Conservation (phyloP, 345 rosid genomes). For the Bruguiera gymnorhiza region DNA sequence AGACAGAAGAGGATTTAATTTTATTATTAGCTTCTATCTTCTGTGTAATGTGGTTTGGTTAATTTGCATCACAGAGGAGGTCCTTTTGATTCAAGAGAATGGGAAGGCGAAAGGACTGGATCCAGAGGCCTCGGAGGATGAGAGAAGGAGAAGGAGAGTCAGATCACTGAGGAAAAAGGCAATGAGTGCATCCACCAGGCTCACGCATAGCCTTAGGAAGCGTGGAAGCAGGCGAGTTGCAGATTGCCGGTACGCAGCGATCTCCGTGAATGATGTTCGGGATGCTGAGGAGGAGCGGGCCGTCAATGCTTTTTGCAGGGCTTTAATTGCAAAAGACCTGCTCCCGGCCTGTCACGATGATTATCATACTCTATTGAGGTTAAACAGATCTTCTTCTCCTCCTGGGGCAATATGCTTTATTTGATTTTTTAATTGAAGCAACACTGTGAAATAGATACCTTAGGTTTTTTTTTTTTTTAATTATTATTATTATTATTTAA, state of each 20-base stretch:
- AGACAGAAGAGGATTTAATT: neutral
- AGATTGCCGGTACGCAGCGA: constrained; percentile 43
- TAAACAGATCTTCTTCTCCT: neutral
- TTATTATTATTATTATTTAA: no score
- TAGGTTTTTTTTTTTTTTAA: neutral
- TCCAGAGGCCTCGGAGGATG: constrained; percentile 63
- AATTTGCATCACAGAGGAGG: constrained; percentile 36
- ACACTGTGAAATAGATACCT: neutral
- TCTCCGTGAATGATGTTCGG: constrained; percentile 72
- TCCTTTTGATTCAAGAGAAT: constrained; percentile 35
- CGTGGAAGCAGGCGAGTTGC: constrained; percentile 61
- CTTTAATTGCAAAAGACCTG: constrained; percentile 55
- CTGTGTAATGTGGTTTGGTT: neutral
- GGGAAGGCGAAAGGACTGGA: constrained; percentile 44
- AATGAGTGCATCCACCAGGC: constrained; percentile 65
- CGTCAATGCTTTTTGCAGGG: constrained; percentile 61
- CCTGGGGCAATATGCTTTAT: neutral
- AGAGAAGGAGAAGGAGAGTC: constrained; percentile 46
- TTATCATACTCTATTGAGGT: constrained; percentile 95
- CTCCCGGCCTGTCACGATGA: constrained; percentile 76
- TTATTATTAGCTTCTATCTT: neutral
- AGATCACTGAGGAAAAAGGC: constrained; percentile 76
- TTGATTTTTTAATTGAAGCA: neutral
- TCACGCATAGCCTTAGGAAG: constrained; percentile 67
- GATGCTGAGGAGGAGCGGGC: constrained; percentile 78